Conservation (phyloP, 148 eudicot genomes). For the Suaeda aralocaspica region DNA sequence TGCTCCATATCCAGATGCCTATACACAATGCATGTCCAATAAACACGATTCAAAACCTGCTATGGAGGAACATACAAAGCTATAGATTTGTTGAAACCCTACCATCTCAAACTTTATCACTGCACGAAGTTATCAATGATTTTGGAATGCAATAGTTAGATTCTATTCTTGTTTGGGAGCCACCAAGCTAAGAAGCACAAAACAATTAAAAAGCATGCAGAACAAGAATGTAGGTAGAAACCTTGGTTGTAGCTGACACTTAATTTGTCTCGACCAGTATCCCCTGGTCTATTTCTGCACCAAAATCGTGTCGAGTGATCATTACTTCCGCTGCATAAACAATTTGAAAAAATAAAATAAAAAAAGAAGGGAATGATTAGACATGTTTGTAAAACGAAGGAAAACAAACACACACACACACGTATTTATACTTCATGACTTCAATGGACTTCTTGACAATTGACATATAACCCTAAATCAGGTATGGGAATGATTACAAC, state of each 20-base stretch:
- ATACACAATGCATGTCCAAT: too few relatives aligned
- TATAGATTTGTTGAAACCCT: not conserved
- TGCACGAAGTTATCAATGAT: not conserved
- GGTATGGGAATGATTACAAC: too few relatives aligned
- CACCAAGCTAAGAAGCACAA: not conserved
- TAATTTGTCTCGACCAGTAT: slow-evolving; percentile 78
- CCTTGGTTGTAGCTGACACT: slow-evolving; percentile 66
- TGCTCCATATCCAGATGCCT: too few relatives aligned
- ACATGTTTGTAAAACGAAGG: too few relatives aligned
- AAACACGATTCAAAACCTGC: too few relatives aligned
- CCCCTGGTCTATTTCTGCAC: slow-evolving; percentile 99
- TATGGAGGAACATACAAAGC: too few relatives aligned
- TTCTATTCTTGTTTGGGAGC: not conserved
- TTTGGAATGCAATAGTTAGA: not conserved
- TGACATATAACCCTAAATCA: too few relatives aligned
- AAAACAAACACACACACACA: too few relatives aligned
- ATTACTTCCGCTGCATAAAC: slow-evolving; percentile 88
- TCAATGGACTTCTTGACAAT: too few relatives aligned
- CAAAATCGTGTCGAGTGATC: slow-evolving; percentile 95
- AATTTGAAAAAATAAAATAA: not conserved
- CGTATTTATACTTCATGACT: too few relatives aligned
- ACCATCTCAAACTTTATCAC: too few relatives aligned
- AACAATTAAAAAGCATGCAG: not conserved
- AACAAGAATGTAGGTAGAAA: slow-evolving; percentile 17
- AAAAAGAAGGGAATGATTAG: slow-evolving; percentile 14